These are phyloP conservation scores for Coprinopsis sp. DNA, from an alignment of 768 basidiomycete species.

Conservation along the genomic window DNA sequence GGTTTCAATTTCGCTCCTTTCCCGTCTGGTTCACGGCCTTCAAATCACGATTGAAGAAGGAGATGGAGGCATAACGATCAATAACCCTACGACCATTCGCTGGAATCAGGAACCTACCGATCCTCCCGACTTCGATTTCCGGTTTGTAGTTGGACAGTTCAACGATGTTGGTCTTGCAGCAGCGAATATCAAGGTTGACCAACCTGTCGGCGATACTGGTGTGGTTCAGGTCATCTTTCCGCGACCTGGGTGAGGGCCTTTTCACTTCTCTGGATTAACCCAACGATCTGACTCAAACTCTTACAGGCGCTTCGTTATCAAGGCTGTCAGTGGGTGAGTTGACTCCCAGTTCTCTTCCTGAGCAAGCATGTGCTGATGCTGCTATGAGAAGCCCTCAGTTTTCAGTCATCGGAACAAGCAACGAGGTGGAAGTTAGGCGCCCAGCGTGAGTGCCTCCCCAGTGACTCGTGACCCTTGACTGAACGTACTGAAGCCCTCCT, in stretches of 20 bases:
- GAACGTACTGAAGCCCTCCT: background rate
- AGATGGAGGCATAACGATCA: background rate
- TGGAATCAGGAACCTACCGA: slow-evolving; percentile 3
- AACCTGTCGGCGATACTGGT: background rate
- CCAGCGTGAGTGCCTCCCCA: background rate
- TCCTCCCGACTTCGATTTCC: slow-evolving; percentile 7
- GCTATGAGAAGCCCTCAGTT: too few species aligned
- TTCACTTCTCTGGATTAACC: background rate
- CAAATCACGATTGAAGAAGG: background rate
- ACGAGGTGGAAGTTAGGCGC: background rate
- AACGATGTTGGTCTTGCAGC: slow-evolving; percentile 2
- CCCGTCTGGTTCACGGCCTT: background rate
- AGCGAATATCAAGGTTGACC: slow-evolving; percentile 2
- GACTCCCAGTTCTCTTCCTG: background rate
- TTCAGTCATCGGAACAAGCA: slow-evolving; percentile 2
- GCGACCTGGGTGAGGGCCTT: slow-evolving; percentile 3
- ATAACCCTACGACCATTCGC: background rate
- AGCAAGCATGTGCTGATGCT: too few species aligned
- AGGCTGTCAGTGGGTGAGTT: slow-evolving; percentile 1
- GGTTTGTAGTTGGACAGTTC: slow-evolving; percentile 2
- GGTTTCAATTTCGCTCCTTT: background rate
- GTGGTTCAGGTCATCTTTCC: slow-evolving; percentile 3
- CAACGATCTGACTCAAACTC: background rate
- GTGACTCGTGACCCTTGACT: background rate
- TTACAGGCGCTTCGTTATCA: slow-evolving; percentile 1